Evolutionary conservation across 1,284 basidiomycete genomes (phyloP), one percentile per base, ranked within the genome.

Genomic region (Ganoderma sp.): DNA sequence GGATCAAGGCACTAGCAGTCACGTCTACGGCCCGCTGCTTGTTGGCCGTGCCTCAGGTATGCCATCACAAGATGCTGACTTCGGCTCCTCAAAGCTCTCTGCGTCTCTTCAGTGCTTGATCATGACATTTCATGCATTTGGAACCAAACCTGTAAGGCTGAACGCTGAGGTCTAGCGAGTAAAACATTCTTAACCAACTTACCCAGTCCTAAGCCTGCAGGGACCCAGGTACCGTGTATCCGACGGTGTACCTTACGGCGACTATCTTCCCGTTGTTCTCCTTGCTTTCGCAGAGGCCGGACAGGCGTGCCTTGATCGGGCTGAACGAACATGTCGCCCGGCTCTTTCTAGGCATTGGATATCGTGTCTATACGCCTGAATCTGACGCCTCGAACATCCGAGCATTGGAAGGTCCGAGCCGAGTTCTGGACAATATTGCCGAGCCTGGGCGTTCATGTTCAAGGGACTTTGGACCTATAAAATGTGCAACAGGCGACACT

Each of bases 231-330:
- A 58, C 56, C 37, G n/a, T 22, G 22, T 10, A 17, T 58, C 10
- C 32, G 56, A 19, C 6, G 34, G 34, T 58, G 32, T 56, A 34
- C 56, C 56, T 58, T 58, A 19, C 19, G 19, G 19, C 37, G 56
- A n/a, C n/a, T 58, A 9, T 34, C 37, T 14, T 39, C 32, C 34
- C 34, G 22, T 12, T 22, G 37, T 39, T 58, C 28, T 32, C 34
- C 9, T n/a, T 22, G 22, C 9, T 8, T 39, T 58, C 17, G 56
- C 37, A 19, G 19, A 39, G 32, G 15, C 22, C 10, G 32, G 7
- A 34, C 56, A 39, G 34, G 56, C n/a, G 56, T 58, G 56, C 56
- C 56, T 39, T 58, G 54, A 39, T 12, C 56, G 9, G 34, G 56
- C 37, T n/a, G 56, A n/a, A 8, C 19, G n/a, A 58, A 10, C 34